Percentiles rank a stretch among this genome's conserved stretches.
These are phyloP conservation scores for Colletotrichum theobromicola DNA, from an alignment of 2,329 filamentous ascomycete species.

Conservation along the genomic window DNA sequence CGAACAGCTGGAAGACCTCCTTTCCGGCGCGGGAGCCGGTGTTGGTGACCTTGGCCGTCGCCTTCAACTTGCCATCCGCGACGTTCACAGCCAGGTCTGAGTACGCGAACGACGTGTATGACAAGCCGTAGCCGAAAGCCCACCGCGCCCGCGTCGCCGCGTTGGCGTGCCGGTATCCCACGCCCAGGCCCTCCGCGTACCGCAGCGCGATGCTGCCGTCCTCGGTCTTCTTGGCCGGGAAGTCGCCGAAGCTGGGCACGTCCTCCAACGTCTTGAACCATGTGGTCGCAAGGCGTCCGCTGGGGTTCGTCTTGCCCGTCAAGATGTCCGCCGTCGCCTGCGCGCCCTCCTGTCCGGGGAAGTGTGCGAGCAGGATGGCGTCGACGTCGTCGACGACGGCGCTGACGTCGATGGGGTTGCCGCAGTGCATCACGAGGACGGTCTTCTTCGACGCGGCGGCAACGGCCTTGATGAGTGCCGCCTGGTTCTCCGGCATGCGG, in stretches of 20 bases:
- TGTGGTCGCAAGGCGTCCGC: conserved; percentile 17
- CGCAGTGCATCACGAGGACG: conserved; percentile 12
- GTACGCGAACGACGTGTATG: conserved; percentile 16
- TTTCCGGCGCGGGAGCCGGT: conserved; percentile 27
- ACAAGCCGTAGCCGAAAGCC: conserved; percentile 11
- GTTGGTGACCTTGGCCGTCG: conserved; percentile 51
- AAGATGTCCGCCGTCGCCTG: conserved; percentile 17
- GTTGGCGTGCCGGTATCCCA: conserved; percentile 12
- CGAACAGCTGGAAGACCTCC: conserved; percentile 34
- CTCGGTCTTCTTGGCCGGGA: conserved; percentile 6
- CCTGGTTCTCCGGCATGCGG: conserved; percentile 16
- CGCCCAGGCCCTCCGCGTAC: background rate
- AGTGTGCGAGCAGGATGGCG: conserved; percentile 16
- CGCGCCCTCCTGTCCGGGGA: conserved; percentile 20
- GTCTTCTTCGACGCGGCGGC: conserved; percentile 4
- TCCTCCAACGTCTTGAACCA: conserved; percentile 20
- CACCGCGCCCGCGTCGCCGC: conserved; percentile 1
- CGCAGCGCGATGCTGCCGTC: background rate
- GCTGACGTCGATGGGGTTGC: conserved; percentile 15
- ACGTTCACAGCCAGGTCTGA: background rate
- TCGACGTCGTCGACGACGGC: conserved; percentile 16
- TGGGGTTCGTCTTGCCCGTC: conserved; percentile 10
- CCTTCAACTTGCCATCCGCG: conserved; percentile 24
- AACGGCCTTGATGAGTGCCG: conserved; percentile 16
- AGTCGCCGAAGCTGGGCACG: conserved; percentile 15